These are phyloP conservation scores for Rubia balearica DNA, from an alignment of 305 asterid genomes.

Conservation along the genomic window DNA sequence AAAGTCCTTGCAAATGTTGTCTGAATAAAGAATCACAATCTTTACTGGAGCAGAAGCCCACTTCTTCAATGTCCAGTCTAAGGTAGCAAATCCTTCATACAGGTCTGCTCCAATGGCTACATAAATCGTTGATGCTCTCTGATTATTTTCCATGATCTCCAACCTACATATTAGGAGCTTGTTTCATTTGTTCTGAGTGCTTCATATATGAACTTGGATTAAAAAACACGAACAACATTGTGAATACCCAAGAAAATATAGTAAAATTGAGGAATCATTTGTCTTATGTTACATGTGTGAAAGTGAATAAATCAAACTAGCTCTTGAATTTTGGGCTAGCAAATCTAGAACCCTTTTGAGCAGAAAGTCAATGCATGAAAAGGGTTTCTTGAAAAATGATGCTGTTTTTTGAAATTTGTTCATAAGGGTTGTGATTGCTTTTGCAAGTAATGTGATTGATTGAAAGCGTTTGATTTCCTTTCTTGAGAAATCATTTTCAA, in stretches of 20 bases:
- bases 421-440: not conserved
- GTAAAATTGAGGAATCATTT: not conserved
- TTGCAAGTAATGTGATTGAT: conserved; percentile 4
- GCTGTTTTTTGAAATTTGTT: conserved; percentile 13
- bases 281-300: conserved; percentile 3
- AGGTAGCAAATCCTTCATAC: conserved; percentile 49
- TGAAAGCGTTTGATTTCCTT: conserved; percentile 3
- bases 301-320: conserved; percentile 9
- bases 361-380: conserved; percentile 9
- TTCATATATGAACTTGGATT: not conserved
- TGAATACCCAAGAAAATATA: not conserved
- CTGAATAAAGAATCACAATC: conserved; percentile 48
- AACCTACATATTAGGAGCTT: not conserved
- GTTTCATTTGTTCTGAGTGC: not conserved
- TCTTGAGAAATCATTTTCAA: not conserved
- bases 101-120: conserved; percentile 58
- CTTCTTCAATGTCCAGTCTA: conserved; percentile 46
- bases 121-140: conserved; percentile 41
- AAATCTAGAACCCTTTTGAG: conserved; percentile 7
- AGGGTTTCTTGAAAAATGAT: not conserved
- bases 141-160: conserved; percentile 27
- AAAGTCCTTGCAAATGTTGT: conserved; percentile 40
- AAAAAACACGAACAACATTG: not conserved
- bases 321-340: not conserved
- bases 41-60: conserved; percentile 37